Base-by-base conservation (phyloP, 1,139 yeast species). In the Suhomyces guaymorum region DNA sequence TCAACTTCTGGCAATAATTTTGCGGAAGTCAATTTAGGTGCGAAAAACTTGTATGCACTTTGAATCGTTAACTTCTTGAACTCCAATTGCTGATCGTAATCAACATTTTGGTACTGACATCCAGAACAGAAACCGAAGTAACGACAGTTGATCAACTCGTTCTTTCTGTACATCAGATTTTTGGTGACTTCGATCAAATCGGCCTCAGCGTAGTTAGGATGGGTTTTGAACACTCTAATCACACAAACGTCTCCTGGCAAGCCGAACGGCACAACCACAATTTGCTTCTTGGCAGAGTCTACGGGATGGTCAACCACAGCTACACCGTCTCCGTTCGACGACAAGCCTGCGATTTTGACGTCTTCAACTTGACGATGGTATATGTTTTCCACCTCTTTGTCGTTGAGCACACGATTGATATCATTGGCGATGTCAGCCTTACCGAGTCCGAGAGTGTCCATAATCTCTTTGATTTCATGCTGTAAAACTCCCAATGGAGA, bases 71-170 rank as follows among this genome's bases (percentile, higher is more conserved):
- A 66, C 42, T 77, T 73, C 60, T 92, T 92, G 54, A 85, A 73
- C 33, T 62, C 64, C 39, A 92, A 68, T 59, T 92, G 97, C 32
- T 79, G 73, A 0, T 70, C 71, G 56, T 92, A 92, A 2, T 75
- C 70, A 17, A 89, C 67, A 61, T 80, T 80, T 58, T 92, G 98
- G 57, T 81, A 88, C 60, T 92, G 98, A 58, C 97, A 90, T 5
- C 98, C 98, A n/a, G 75, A 68, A 48, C 76, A 71, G 39, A 64
- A 66, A 6, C 76, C 76, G 51, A 70, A 70, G 47, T 70, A 70
- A 36, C 57, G 53, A 51, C 76, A 70, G 26, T 57, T 57, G 37
- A 69, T 68, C 34, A 85, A 73, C 10, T 53, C 43, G 36, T 70
- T 69, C 33, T 87, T 78, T 43, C 87, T 65, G 29, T 64, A 52